These are phyloP conservation scores for Candida palmyrensis DNA, from an alignment of 805 yeast species.

Conservation along the genomic window DNA sequence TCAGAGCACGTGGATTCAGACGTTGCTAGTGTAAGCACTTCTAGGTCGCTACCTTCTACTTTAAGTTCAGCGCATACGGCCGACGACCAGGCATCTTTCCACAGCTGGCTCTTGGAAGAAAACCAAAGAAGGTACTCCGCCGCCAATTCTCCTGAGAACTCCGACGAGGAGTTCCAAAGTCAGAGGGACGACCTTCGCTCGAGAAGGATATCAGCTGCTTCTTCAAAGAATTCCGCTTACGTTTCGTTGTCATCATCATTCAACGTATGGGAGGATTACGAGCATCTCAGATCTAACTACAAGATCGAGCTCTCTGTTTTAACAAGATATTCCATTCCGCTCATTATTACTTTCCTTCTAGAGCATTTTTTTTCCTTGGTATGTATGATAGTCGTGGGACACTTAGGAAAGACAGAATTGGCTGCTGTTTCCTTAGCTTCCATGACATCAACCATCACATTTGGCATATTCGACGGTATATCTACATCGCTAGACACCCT, in stretches of 20 bases:
- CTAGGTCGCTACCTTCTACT: conserved; percentile 38
- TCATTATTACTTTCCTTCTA: conserved; percentile 35
- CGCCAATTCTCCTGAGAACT: conserved; percentile 3
- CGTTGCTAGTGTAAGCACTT: conserved; percentile 35
- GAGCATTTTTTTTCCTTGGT: conserved; percentile 42
- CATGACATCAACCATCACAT: conserved; percentile 40
- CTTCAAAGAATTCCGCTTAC: conserved; percentile 2
- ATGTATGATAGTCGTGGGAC: conserved; percentile 40
- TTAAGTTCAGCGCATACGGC: conserved; percentile 29
- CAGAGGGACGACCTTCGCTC: not conserved
- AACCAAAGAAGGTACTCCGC: conserved; percentile 22
- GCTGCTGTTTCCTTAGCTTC: conserved; percentile 43
- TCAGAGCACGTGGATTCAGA: conserved; percentile 28
- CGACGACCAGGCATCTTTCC: conserved; percentile 37
- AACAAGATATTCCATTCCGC: conserved; percentile 31
- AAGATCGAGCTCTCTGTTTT: conserved; percentile 24
- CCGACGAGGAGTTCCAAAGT: conserved; percentile 1
- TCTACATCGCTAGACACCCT: conserved; percentile 42
- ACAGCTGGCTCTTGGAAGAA: conserved; percentile 40
- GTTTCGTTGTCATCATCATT: conserved; percentile 6
- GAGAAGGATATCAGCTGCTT: conserved; percentile 2
- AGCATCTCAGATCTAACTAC: conserved; percentile 21
- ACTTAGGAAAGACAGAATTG: conserved; percentile 39
- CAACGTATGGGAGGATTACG: conserved; percentile 27
- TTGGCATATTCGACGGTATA: conserved; percentile 43